phyloP scores from a whole-genome alignment of 257 asterid genomes.

The Solanum dulcamara region DNA sequence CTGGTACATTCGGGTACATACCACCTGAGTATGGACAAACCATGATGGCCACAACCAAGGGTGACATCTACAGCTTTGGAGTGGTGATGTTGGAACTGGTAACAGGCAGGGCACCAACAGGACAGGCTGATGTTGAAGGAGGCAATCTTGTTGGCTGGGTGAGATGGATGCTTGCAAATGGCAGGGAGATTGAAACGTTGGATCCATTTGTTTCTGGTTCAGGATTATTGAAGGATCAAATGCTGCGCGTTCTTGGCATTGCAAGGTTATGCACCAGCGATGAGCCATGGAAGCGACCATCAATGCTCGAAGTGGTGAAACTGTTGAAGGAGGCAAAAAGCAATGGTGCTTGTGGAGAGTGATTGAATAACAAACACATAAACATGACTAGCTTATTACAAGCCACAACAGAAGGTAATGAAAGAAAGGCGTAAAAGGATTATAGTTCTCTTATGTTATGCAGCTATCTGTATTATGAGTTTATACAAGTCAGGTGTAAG shows the following conservation, averaged over 20 bases:
- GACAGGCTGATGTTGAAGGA: conserved; percentile 73
- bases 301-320: conserved; percentile 64
- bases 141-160: conserved; percentile 92
- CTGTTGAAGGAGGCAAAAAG: conserved; percentile 27
- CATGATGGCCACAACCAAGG: conserved; percentile 70
- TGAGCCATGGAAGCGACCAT: conserved; percentile 66
- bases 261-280: conserved; percentile 60
- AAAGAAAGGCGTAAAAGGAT: background rate
- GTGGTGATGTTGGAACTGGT: conserved; percentile 77
- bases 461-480: background rate
- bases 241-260: conserved; percentile 42
- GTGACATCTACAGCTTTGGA: conserved; percentile 78
- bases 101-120: conserved; percentile 58
- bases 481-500: background rate
- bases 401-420: background rate
- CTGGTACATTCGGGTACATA: conserved; percentile 73
- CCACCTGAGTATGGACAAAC: conserved; percentile 84
- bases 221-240: conserved; percentile 25
- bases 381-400: background rate
- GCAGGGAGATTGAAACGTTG: conserved; percentile 29
- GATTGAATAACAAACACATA: background rate
- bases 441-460: background rate
- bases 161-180: conserved; percentile 44
- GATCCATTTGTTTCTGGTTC: conserved; percentile 19
- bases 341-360: background rate